Conservation (phyloP, 805 yeast species). For the Starmerella sp. region DNA sequence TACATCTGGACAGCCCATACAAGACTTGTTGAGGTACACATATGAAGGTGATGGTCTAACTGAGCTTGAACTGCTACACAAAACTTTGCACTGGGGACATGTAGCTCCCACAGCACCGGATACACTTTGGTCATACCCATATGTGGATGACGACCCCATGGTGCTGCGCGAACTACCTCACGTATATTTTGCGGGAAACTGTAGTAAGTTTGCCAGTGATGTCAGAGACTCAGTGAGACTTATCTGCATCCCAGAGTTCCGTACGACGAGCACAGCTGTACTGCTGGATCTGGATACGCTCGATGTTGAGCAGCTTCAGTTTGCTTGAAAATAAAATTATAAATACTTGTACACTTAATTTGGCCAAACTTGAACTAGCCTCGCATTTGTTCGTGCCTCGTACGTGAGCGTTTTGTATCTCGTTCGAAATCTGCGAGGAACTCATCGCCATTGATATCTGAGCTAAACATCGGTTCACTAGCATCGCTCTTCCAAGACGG, state of each 20-base stretch:
- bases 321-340: neutral
- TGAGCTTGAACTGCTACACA: conserved; percentile 48
- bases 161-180: conserved; percentile 67
- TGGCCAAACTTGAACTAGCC: neutral
- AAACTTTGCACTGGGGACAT: conserved; percentile 72
- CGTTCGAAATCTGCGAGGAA: neutral
- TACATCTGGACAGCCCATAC: conserved; percentile 73
- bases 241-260: conserved; percentile 62
- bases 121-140: conserved; percentile 85
- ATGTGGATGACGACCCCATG: conserved; percentile 66
- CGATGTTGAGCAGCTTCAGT: conserved; percentile 40
- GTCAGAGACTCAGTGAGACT: conserved; percentile 34
- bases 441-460: neutral
- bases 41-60: neutral
- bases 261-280: conserved; percentile 52
- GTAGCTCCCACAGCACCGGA: conserved; percentile 93
- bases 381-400: neutral
- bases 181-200: conserved; percentile 79
- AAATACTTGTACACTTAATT: neutral
- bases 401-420: neutral
- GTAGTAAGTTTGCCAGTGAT: conserved; percentile 41
- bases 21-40: conserved; percentile 62
- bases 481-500: neutral
- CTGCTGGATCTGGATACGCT: conserved; percentile 48
- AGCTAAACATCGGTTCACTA: neutral